Base-by-base conservation (phyloP, 306 rosid genomes). In the Pachyrhizus erosus region DNA sequence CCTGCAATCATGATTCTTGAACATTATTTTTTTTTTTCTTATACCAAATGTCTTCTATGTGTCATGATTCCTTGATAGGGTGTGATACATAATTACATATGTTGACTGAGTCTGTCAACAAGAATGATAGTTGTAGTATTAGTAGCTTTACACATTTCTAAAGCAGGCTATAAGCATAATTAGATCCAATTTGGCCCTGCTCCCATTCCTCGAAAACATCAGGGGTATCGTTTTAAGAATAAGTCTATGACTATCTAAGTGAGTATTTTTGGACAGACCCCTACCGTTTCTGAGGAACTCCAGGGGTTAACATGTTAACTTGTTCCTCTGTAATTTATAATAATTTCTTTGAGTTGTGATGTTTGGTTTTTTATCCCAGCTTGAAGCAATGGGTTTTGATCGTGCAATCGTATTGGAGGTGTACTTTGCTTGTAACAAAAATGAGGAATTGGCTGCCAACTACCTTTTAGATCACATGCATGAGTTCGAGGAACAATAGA, bases 311-410 rank as follows among this genome's bases (percentile, higher is more conserved):
- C 43, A 7, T 40, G 39, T 15, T 40, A 13, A 51, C 26, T 34
- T 9, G 39, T 62, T 29, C 18, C 20, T 75, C 26, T 55, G 49
- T 9, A 5, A 45, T 51, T 13, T 79, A n/a, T 54, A 20, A 29
- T 49, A 23, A 31, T 54, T 9, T 70, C 12, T n/a, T 5, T 57
- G 58, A 40, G 10, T 45, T 54, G 4, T 26, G 34, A 46, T 52
- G 18, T 49, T 79, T 37, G 12, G 37, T 37, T 51, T 83, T 8
- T 58, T 57, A 5, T 6, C 34, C 0, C 92, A 94, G 98, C 97
- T 94, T 42, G 98, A 94, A 86, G 98, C 92, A 75, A 85, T 93
- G 93, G 98, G 98, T 6, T 93, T 93, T 40, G 94, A 90, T 85
- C 85, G 98, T 67, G 88, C 92, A 9, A 66, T 75, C 17, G 98